A percentile compares a stretch with the other conserved stretches of the same genome.
phyloP scores from a whole-genome alignment of 2,329 filamentous ascomycete genomes.

The Esteya vermicola region DNA sequence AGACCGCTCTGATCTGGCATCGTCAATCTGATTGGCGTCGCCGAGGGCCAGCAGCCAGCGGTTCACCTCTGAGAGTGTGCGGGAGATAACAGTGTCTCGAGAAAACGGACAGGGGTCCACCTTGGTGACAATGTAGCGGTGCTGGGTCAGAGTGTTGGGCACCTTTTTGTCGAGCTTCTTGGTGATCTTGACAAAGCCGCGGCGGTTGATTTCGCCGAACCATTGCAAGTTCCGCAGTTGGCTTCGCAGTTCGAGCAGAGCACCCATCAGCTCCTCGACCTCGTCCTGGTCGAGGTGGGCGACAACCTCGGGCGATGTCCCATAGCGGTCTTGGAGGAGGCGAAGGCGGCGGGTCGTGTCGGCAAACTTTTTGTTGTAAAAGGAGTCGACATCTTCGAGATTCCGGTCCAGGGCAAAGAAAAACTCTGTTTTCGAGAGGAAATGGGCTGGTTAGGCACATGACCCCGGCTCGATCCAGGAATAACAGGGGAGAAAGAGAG shows the following conservation, averaged over 20 bases:
- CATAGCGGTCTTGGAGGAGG: conserved; percentile 78
- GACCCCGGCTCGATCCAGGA: conserved; percentile 9
- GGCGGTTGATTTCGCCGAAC: conserved; percentile 94
- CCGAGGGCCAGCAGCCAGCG: conserved; percentile 77
- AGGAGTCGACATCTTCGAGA: conserved; percentile 88
- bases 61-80: conserved; percentile 54
- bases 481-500: too few species aligned
- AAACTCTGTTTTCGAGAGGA: conserved; percentile 51
- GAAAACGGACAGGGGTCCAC: conserved; percentile 83
- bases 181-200: conserved; percentile 94
- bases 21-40: conserved; percentile 63
- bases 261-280: conserved; percentile 78
- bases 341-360: conserved; percentile 75
- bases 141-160: conserved; percentile 58
- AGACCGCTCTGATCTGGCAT: conserved; percentile 60
- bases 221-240: conserved; percentile 86
- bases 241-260: conserved; percentile 73
- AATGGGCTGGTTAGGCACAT: conserved; percentile 20
- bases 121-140: conserved; percentile 77
- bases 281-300: conserved; percentile 75
- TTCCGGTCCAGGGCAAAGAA: conserved; percentile 95
- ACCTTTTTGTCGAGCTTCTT: conserved; percentile 98
- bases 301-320: conserved; percentile 52
- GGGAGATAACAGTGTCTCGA: conserved; percentile 43
- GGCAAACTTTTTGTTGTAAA: conserved; percentile 91